Evolutionary conservation across 1,284 basidiomycete species (phyloP).

Genomic region (Tilletia walkeri): DNA sequence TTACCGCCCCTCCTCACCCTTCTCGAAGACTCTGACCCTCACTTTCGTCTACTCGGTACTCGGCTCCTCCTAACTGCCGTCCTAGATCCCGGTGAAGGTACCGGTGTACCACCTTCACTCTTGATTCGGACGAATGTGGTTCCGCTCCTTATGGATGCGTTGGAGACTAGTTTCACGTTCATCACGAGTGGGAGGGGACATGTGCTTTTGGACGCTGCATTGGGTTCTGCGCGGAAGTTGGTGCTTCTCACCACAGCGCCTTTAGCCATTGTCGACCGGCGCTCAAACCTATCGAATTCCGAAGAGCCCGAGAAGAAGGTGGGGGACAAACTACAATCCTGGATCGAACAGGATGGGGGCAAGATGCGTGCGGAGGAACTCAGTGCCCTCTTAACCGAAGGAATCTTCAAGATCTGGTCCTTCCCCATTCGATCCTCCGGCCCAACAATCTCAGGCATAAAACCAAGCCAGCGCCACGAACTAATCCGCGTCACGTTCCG

Average conservation of each 20-base stretch:
- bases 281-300: not conserved
- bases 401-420: constrained; percentile 14
- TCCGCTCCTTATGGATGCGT: constrained; percentile 6
- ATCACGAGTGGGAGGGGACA: not conserved
- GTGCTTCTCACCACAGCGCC: not conserved
- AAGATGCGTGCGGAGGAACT: not conserved
- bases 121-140: constrained; percentile 4
- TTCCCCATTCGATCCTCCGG: not conserved
- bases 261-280: not conserved
- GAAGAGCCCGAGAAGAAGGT: not conserved
- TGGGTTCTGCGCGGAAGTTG: not conserved
- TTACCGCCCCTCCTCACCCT: constrained; percentile 2
- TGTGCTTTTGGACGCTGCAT: not conserved
- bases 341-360: not conserved
- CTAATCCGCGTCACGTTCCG: constrained; percentile 1
- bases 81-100: not conserved
- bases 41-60: constrained; percentile 6
- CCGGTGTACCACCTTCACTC: not conserved
- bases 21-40: constrained; percentile 10
- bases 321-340: not conserved
- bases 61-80: not conserved
- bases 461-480: constrained; percentile 2
- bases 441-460: not conserved
- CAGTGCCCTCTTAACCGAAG: not conserved
- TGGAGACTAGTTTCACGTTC: constrained; percentile 13